Base-by-base conservation (phyloP, 441 rosid genomes). In the Croton laevigatus region DNA sequence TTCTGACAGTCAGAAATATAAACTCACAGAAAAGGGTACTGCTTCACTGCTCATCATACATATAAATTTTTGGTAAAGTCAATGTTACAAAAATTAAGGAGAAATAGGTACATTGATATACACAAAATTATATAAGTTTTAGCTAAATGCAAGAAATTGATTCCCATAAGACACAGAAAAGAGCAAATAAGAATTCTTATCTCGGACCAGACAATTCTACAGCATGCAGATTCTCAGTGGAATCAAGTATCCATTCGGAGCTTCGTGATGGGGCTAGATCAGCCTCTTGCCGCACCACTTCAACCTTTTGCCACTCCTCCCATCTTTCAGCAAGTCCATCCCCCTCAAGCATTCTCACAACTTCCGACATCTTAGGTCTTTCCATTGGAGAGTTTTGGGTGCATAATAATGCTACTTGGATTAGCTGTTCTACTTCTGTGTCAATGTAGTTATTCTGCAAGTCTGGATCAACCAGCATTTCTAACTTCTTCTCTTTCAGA, bases 331-430 rank as follows among this genome's bases (percentile, higher is more conserved):
- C 94, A 78, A 90, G 75, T 62, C 94, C 96, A 69, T 90, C 94
- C 37, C 97, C 94, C 78, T 92, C 97, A 14, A 92, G 94, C 97
- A 92, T 92, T 72, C 93, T 87, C 60, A 90, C 94, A 13, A 92
- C 97, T 65, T 92, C 96, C 2, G 91, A 80, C 97, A 92, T 92
- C 84, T 92, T 90, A 0, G 98, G 98, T 65, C 98, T 85, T 59
- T 92, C 91, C 82, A 79, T 75, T 83, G 96, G 59, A 22, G 92
- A 90, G 71, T 92, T 79, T 62, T 91, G 97, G 7, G 98, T 92
- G 84, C 96, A 92, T 38, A 92, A 86, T 69, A 92, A 71, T 0
- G 96, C 98, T 37, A 92, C 94, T 82, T 92, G 94, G 75, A 92
- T 90, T 46, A 92, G 80, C 78, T 90, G 90, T 75, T 92, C 96